Evolutionary conservation across 805 yeast species (phyloP).

Genomic region (Kockiozyma suomiensis): DNA sequence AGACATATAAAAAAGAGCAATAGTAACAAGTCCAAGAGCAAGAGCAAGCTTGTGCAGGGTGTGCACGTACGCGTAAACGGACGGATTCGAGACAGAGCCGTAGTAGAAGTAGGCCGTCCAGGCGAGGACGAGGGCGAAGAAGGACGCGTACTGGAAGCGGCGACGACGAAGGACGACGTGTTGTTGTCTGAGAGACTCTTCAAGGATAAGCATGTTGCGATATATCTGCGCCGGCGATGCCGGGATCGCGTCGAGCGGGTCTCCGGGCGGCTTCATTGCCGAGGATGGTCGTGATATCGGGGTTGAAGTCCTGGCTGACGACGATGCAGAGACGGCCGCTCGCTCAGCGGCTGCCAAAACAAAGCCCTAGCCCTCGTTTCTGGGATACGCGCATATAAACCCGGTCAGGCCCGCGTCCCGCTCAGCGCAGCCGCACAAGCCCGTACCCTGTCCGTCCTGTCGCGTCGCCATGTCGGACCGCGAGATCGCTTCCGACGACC

Average conservation of each 20-base stretch:
- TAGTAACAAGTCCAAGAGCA: conserved; percentile 62
- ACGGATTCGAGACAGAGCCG: conserved; percentile 39
- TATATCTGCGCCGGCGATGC: conserved; percentile 56
- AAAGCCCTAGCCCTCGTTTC: too few relatives aligned
- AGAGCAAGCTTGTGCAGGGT: conserved; percentile 50
- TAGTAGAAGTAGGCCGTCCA: conserved; percentile 41
- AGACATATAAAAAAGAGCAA: conserved; percentile 76
- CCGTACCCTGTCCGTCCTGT: background rate
- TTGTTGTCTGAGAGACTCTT: conserved; percentile 82
- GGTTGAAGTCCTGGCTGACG: too few relatives aligned
- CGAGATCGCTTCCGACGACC: conserved; percentile 43
- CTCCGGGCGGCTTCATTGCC: background rate
- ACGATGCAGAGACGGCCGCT: too few relatives aligned
- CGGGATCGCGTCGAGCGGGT: conserved; percentile 31
- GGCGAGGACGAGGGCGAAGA: conserved; percentile 42
- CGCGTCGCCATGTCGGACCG: conserved; percentile 34
- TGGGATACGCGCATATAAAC: background rate
- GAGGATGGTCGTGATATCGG: background rate
- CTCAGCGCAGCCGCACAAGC: background rate
- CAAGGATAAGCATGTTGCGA: conserved; percentile 78
- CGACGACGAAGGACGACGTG: conserved; percentile 69
- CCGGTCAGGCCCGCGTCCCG: background rate
- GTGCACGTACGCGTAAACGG: conserved; percentile 44
- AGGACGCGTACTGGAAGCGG: conserved; percentile 63
- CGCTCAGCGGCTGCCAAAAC: too few relatives aligned